These are phyloP conservation scores for Malus hybrid DNA, from an alignment of 331 rosid species.

Conservation along the genomic window DNA sequence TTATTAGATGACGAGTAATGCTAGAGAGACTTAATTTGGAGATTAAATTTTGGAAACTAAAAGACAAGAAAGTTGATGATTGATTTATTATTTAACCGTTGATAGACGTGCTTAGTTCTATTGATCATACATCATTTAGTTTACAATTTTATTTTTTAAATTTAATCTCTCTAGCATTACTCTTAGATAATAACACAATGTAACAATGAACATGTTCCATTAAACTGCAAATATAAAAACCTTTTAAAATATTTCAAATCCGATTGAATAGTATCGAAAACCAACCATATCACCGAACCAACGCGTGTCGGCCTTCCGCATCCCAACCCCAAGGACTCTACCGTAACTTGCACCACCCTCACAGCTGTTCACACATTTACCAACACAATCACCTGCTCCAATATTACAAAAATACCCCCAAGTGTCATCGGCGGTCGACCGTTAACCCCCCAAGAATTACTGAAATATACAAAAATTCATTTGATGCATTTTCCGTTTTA, in stretches of 20 bases:
- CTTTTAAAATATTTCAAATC: neutral
- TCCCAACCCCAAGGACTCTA: neutral
- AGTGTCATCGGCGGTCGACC: slow-evolving; percentile 50
- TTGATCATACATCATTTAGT: too few species aligned
- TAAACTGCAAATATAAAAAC: neutral
- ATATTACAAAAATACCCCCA: neutral
- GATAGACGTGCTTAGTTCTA: too few species aligned
- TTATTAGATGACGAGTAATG: too few species aligned
- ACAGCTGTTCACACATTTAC: slow-evolving; percentile 47
- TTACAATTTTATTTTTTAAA: too few species aligned
- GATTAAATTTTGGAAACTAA: too few species aligned
- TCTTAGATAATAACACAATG: too few species aligned
- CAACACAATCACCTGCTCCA: slow-evolving; percentile 15
- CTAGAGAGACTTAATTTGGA: too few species aligned
- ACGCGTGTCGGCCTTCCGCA: slow-evolving; percentile 16
- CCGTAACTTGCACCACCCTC: slow-evolving; percentile 13
- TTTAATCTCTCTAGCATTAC: too few species aligned
- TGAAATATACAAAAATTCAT: neutral
- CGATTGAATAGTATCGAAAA: neutral
- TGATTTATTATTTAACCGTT: too few species aligned
- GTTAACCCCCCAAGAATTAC: slow-evolving; percentile 13
- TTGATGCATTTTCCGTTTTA: neutral
- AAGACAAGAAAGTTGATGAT: too few species aligned
- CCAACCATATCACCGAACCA: neutral
- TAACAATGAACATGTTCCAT: too few species aligned